Conservation (phyloP, 352 stramenopile species). For the Elongisporangium anandrum region DNA sequence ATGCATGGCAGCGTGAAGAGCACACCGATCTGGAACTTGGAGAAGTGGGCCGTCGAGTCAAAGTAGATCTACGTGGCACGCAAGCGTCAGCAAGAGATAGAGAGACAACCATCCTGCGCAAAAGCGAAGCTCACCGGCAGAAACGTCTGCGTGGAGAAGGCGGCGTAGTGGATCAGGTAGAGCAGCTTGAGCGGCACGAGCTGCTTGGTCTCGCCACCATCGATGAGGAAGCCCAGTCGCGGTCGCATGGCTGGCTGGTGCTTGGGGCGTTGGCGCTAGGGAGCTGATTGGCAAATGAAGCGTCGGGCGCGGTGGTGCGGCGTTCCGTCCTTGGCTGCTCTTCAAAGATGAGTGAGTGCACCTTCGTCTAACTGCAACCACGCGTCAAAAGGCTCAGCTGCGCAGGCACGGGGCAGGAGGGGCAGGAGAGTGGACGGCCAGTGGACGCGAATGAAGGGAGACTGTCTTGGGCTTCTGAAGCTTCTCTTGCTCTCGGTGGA, state of each 20-base stretch:
- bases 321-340: not conserved
- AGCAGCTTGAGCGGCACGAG: conserved; percentile 73
- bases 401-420: conserved; percentile 1
- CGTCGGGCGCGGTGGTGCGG: not conserved
- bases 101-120: not conserved
- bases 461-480: not conserved
- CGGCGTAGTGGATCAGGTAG: conserved; percentile 62
- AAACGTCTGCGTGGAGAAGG: conserved; percentile 67
- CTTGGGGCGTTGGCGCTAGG: not conserved
- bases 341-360: not conserved
- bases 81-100: not conserved
- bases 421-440: not conserved
- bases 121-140: conserved; percentile 32
- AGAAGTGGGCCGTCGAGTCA: conserved; percentile 39
- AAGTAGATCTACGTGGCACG: conserved; percentile 40
- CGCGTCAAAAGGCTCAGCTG: not conserved
- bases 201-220: conserved; percentile 49
- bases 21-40: conserved; percentile 79
- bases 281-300: not conserved
- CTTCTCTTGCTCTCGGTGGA: not conserved
- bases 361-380: not conserved
- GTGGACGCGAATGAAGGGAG: not conserved
- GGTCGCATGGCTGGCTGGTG: conserved; percentile 13
- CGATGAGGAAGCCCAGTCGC: conserved; percentile 45
- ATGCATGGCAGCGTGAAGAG: conserved; percentile 62